Conservation (phyloP, 495 filamentous ascomycete species). For the Halenospora varia region DNA sequence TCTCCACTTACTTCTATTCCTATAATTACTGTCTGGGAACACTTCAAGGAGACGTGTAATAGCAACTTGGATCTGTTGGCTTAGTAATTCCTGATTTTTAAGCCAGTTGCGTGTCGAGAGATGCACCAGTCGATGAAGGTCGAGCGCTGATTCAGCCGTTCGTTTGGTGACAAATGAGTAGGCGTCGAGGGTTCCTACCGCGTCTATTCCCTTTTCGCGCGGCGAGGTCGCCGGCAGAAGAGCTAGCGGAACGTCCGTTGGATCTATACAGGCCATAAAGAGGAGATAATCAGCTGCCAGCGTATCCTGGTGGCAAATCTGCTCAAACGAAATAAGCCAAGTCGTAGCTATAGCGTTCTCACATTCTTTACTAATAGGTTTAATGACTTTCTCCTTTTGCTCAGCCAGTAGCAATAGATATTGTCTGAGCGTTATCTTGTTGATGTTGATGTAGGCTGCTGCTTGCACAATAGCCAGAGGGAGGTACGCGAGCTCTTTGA, state of each 20-base stretch:
- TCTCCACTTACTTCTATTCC: slow-evolving; percentile 14
- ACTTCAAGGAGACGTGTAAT: slow-evolving; percentile 10
- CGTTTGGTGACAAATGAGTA: slow-evolving; percentile 15
- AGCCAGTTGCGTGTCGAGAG: slow-evolving; percentile 38
- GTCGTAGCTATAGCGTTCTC: slow-evolving; percentile 47
- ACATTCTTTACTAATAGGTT: slow-evolving; percentile 39
- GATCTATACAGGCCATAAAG: slow-evolving; percentile 23
- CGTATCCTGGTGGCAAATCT: slow-evolving; percentile 31
- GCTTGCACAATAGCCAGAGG: slow-evolving; percentile 46
- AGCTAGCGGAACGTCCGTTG: slow-evolving; percentile 10
- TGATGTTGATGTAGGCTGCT: slow-evolving; percentile 41
- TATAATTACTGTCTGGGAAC: slow-evolving; percentile 11
- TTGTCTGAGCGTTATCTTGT: slow-evolving; percentile 28
- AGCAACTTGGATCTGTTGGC: slow-evolving; percentile 4
- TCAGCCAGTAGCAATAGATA: slow-evolving; percentile 43
- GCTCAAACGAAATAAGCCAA: slow-evolving; percentile 50
- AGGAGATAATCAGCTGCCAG: slow-evolving; percentile 39
- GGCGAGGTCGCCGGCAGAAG: slow-evolving; percentile 7
- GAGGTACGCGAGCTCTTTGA: slow-evolving; percentile 36
- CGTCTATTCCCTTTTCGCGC: slow-evolving; percentile 8
- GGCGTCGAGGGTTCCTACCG: slow-evolving; percentile 8
- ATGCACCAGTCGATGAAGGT: slow-evolving; percentile 45
- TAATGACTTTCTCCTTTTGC: slow-evolving; percentile 34
- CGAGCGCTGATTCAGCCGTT: slow-evolving; percentile 2
- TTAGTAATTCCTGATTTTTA: slow-evolving; percentile 6